Evolutionary conservation across 2,329 filamentous ascomycete genomes (phyloP).

Genomic region (Metarhizium album): DNA sequence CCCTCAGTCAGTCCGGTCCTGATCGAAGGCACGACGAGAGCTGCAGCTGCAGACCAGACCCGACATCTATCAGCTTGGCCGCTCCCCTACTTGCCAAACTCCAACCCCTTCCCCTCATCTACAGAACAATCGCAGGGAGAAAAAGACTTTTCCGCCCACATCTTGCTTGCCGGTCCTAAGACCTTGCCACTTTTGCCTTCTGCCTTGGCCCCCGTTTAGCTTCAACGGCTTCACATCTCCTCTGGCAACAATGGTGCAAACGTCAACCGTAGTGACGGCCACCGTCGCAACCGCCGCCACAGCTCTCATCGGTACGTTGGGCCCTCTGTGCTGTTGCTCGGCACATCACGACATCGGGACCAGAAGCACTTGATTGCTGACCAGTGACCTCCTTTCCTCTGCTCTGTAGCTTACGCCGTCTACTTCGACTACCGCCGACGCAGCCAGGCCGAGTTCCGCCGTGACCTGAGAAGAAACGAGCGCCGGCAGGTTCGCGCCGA

Average conservation of each 20-base stretch:
- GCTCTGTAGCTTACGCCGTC: slow-evolving; percentile 45
- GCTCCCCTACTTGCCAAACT: neutral
- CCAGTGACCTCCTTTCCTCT: neutral
- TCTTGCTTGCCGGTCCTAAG: neutral
- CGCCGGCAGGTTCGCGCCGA: slow-evolving; percentile 59
- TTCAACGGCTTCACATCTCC: slow-evolving; percentile 2
- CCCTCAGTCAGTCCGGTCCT: neutral
- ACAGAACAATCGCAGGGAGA: neutral
- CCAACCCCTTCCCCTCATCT: neutral
- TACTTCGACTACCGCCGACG: slow-evolving; percentile 62
- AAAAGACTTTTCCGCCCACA: neutral
- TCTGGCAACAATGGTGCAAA: slow-evolving; percentile 31
- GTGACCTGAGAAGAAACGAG: slow-evolving; percentile 62
- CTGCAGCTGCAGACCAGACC: neutral
- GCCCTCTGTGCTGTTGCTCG: neutral
- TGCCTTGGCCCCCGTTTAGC: slow-evolving; percentile 7
- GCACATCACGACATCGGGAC: neutral
- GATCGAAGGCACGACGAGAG: slow-evolving; percentile 2
- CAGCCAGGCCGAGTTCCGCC: slow-evolving; percentile 53
- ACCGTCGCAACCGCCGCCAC: slow-evolving; percentile 50
- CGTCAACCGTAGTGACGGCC: slow-evolving; percentile 47
- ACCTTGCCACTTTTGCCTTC: neutral
- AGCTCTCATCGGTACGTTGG: slow-evolving; percentile 44
- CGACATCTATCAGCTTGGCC: neutral
- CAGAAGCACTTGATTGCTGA: neutral